Conservation (phyloP, 2,329 filamentous ascomycete genomes). For the Ceratocystis huliohia region DNA sequence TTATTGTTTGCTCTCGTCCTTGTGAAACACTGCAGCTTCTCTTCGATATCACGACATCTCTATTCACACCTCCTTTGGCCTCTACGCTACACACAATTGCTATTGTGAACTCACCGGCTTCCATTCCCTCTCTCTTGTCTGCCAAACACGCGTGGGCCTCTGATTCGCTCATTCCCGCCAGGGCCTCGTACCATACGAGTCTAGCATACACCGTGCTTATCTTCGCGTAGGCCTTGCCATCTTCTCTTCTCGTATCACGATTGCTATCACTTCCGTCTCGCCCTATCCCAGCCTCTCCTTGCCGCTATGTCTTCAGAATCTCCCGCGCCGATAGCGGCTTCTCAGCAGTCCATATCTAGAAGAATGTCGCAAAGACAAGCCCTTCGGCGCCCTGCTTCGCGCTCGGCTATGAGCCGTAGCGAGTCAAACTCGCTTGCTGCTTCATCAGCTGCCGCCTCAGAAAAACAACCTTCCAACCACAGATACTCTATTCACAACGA, state of each 20-base stretch:
- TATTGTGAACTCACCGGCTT: no score
- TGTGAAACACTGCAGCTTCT: background rate
- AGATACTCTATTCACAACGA: constrained; percentile 51
- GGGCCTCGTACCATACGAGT: background rate
- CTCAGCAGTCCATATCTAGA: constrained; percentile 30
- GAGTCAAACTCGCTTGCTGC: constrained; percentile 34
- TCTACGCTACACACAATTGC: no score
- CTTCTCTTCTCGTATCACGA: background rate
- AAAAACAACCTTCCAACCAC: constrained; percentile 29
- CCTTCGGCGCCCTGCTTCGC: constrained; percentile 38
- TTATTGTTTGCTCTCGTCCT: background rate
- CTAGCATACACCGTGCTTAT: background rate
- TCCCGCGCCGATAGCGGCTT: constrained; percentile 39
- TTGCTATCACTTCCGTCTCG: background rate
- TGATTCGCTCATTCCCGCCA: background rate
- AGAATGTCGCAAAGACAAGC: constrained; percentile 45
- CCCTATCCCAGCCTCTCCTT: background rate
- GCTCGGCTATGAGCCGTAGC: constrained; percentile 34
- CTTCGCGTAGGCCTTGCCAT: background rate
- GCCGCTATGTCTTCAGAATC: constrained; percentile 13
- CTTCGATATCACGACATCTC: background rate
- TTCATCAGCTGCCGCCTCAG: constrained; percentile 25
- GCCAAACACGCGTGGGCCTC: background rate
- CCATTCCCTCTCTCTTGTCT: background rate
- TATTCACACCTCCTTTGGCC: no score